Evolutionary conservation across 1,139 yeast species (phyloP).

Genomic region (Pneumocystis sp.): DNA sequence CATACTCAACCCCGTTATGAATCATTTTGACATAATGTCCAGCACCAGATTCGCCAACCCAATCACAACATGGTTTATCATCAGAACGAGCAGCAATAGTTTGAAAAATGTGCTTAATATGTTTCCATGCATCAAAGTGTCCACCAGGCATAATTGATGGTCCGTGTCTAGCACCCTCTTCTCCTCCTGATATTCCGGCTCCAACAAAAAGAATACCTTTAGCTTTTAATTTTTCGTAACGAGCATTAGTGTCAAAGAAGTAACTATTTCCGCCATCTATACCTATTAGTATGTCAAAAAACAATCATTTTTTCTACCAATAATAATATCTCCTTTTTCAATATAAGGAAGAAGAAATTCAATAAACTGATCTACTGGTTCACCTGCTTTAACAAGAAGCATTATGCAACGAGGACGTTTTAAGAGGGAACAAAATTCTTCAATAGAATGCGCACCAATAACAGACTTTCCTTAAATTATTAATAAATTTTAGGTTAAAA

Average conservation of each 20-base stretch:
- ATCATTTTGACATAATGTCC: slow-evolving; percentile 99
- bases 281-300: background rate
- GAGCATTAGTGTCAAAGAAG: slow-evolving; percentile 97
- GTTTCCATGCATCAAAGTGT: slow-evolving; percentile 96
- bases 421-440: slow-evolving; percentile 74
- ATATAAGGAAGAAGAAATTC: slow-evolving; percentile 75
- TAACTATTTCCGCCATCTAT: slow-evolving; percentile 97
- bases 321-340: slow-evolving; percentile 95
- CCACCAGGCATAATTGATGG: slow-evolving; percentile 99
- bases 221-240: slow-evolving; percentile 72
- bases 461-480: slow-evolving; percentile 41
- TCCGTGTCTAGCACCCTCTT: slow-evolving; percentile 99
- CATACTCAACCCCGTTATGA: slow-evolving; percentile 98
- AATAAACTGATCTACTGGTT: slow-evolving; percentile 85
- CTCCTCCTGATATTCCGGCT: slow-evolving; percentile 99
- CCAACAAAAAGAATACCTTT: slow-evolving; percentile 92
- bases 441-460: slow-evolving; percentile 86
- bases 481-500: background rate
- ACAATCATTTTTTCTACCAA: slow-evolving; percentile 20
- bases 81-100: slow-evolving; percentile 89
- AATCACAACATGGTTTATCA: slow-evolving; percentile 99
- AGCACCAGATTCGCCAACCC: slow-evolving; percentile 99
- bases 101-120: slow-evolving; percentile 92
- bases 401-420: slow-evolving; percentile 96
- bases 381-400: slow-evolving; percentile 90